phyloP scores from a whole-genome alignment of 768 basidiomycete species.

The Tulasnella sp. region DNA sequence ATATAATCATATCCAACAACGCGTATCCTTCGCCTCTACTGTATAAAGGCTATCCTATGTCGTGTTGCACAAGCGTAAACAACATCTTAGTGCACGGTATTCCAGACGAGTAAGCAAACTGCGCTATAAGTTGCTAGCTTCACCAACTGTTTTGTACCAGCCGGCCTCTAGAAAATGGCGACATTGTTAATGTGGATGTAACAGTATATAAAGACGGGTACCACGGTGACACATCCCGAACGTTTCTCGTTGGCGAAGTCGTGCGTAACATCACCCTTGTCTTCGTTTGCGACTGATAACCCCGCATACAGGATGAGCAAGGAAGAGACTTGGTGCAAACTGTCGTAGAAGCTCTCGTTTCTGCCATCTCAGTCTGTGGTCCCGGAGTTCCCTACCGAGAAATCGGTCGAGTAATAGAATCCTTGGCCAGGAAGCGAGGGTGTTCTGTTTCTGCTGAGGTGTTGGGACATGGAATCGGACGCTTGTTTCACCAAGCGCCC shows the following conservation, averaged over 20 bases:
- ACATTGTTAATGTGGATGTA: constrained; percentile 81
- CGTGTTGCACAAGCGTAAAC: constrained; percentile 80
- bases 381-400: constrained; percentile 54
- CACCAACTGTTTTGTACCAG: constrained; percentile 29
- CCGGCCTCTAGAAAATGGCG: constrained; percentile 65
- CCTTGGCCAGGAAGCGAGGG: constrained; percentile 29
- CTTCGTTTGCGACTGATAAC: background rate
- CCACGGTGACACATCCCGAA: constrained; percentile 82
- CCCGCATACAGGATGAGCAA: constrained; percentile 43
- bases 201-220: constrained; percentile 74
- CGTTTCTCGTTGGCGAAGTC: constrained; percentile 69
- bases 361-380: constrained; percentile 62
- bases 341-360: constrained; percentile 51
- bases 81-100: constrained; percentile 83
- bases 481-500: constrained; percentile 63
- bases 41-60: constrained; percentile 63
- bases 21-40: constrained; percentile 82
- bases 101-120: constrained; percentile 76
- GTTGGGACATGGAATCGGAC: constrained; percentile 80
- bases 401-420: constrained; percentile 62
- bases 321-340: constrained; percentile 53
- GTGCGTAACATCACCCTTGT: constrained; percentile 29
- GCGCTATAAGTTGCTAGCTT: background rate
- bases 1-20: constrained; percentile 48
- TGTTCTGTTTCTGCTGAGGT: constrained; percentile 63